These are phyloP conservation scores for Peronosclerospora sorghi DNA, from an alignment of 352 stramenopile species.

Conservation along the genomic window DNA sequence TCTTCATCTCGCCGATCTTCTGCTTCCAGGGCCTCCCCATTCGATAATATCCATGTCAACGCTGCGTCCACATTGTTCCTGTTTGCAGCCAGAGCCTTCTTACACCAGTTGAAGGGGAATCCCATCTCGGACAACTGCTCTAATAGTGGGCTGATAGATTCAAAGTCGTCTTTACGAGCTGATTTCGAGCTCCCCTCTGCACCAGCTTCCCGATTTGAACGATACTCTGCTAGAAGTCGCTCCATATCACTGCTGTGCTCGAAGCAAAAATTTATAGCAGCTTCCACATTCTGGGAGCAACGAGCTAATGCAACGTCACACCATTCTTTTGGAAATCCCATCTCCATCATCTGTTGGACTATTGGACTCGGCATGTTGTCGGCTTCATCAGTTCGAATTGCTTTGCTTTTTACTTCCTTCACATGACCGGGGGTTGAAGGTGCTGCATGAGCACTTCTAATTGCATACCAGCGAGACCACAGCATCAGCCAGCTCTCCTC, in stretches of 20 bases:
- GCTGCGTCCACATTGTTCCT: conserved; percentile 86
- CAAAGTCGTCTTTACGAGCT: conserved; percentile 37
- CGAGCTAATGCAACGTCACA: conserved; percentile 81
- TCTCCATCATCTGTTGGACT: conserved; percentile 90
- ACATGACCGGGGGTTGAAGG: conserved; percentile 15
- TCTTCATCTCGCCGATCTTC: conserved; percentile 84
- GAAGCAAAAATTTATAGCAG: conserved; percentile 89
- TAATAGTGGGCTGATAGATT: conserved; percentile 59
- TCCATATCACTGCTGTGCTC: conserved; percentile 89
- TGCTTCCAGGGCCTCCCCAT: conserved; percentile 80
- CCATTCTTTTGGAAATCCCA: conserved; percentile 88
- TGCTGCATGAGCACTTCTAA: conserved; percentile 37
- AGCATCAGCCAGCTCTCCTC: conserved; percentile 75
- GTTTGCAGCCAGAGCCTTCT: conserved; percentile 81
- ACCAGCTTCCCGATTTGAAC: conserved; percentile 32
- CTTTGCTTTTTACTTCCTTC: conserved; percentile 20
- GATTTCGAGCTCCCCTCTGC: conserved; percentile 10
- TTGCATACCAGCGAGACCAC: conserved; percentile 64
- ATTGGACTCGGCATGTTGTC: conserved; percentile 43
- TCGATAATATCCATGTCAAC: conserved; percentile 88
- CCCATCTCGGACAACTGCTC: conserved; percentile 89
- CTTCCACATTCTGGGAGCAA: conserved; percentile 84
- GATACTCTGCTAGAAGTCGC: conserved; percentile 68
- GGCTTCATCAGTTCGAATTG: conserved; percentile 12
- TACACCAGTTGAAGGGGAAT: conserved; percentile 89